Base-by-base conservation (phyloP, 78 protist genomes). In the slime mould (Dictyostelium discoideum) region DNA sequence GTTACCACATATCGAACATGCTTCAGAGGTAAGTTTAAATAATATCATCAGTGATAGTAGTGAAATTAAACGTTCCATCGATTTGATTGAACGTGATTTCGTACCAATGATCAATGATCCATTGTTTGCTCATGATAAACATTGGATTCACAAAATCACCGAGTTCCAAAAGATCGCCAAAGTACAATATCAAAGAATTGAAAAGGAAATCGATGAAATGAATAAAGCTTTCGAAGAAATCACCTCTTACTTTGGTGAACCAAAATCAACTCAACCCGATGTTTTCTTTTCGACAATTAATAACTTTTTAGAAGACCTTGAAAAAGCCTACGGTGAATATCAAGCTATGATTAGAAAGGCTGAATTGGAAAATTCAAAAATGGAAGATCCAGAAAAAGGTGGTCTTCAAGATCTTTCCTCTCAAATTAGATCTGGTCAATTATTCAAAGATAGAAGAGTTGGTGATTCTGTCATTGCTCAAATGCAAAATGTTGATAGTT, bases 371-470 rank as follows among this genome's bases (percentile, higher is more conserved):
- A 39, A 79, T 16, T 18, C 32, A 7, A 78, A 87, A 40, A 46
- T 29, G 22, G 94, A 88, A 29, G 94, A 88, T 69, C 87, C 94
- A 37, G 87, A 88, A 54, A 88, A 88, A n/a, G 94, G 94, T 81
- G 94, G 94, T 63, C 57, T 88, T 16, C 82, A 80, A 18, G 94
- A 88, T 67, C 24, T 88, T 0, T 79, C 94, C 3, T 29, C 80
- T 9, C 87, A 80, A n/a, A 88, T 88, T 46, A 65, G 86, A 37
- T 88, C 94, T 0, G 94, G 94, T 65, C 44, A 80, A 48, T 44
- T 88, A 13, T 88, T 88, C 67, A 60, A 80, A 84, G 87, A 88
- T 7, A 60, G 94, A 67, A 60, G 94, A 48, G n/a, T 80, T 1
- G 82, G 22, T 3, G 20, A 44, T 5, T 73, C 86, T 9, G 11